phyloP scores from a whole-genome alignment of 768 basidiomycete species.

The Boletellus ananas region DNA sequence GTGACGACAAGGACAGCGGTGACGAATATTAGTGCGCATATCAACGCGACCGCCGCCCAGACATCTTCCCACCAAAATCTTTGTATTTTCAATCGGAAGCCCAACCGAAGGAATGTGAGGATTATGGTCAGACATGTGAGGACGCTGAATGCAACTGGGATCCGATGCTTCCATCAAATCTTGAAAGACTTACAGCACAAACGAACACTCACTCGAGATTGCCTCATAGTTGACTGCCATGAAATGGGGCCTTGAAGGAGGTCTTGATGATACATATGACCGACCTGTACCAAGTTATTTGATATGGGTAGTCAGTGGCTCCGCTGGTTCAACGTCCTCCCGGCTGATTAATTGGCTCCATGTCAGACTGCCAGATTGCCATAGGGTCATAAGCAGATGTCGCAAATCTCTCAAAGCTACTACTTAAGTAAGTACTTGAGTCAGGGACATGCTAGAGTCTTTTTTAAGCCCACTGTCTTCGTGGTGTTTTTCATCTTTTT shows the following conservation, averaged over 20 bases:
- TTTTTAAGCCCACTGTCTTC: no score
- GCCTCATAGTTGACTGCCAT: constrained; percentile 1
- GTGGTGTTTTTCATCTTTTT: no score
- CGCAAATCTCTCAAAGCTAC: no score
- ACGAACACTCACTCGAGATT: constrained; percentile 4
- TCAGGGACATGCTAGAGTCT: no score
- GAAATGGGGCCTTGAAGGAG: not conserved
- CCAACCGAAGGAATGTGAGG: constrained; percentile 14
- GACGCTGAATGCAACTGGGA: constrained; percentile 6
- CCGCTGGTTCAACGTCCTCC: no score
- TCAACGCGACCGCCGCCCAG: constrained; percentile 14
- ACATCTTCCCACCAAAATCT: constrained; percentile 24
- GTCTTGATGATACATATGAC: not conserved
- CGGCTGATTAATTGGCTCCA: no score
- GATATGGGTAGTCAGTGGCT: no score
- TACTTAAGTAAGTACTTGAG: no score
- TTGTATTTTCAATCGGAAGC: constrained; percentile 12
- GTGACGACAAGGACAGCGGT: not conserved
- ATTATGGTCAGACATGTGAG: constrained; percentile 4
- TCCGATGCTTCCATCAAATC: not conserved
- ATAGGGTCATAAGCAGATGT: no score
- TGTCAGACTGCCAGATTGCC: no score
- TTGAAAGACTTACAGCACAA: not conserved
- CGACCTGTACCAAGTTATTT: no score
- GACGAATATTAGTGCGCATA: not conserved